Evolutionary conservation across 805 yeast species (phyloP).

Genomic region (Hemisphaericaspora nanyangensis): DNA sequence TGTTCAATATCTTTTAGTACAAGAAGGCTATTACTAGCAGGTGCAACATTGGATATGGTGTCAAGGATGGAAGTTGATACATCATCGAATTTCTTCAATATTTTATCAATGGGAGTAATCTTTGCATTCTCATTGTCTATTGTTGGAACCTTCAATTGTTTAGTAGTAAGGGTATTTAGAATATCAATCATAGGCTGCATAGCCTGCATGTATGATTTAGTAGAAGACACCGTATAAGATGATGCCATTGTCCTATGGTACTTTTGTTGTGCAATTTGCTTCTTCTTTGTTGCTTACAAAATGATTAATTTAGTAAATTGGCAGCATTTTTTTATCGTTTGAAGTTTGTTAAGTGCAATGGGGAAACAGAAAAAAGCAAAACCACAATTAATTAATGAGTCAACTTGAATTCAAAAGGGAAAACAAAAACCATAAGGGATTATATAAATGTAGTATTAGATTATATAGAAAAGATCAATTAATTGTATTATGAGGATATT

Average conservation of each 20-base stretch:
- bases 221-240: slow-evolving; percentile 49
- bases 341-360: no score
- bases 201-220: slow-evolving; percentile 75
- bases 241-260: slow-evolving; percentile 38
- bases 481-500: no score
- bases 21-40: slow-evolving; percentile 8
- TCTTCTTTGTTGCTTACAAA: no score
- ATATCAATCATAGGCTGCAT: slow-evolving; percentile 66
- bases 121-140: slow-evolving; percentile 33
- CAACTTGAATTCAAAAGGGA: no score
- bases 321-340: no score
- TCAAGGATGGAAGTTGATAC: slow-evolving; percentile 29
- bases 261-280: no score
- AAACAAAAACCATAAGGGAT: no score
- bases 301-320: no score
- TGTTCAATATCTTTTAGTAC: slow-evolving; percentile 20
- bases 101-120: slow-evolving; percentile 21
- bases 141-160: slow-evolving; percentile 26
- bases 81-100: slow-evolving; percentile 36
- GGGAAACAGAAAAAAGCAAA: no score
- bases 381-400: no score
- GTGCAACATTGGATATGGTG: slow-evolving; percentile 14
- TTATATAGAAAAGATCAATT: no score
- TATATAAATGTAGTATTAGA: no score
- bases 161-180: slow-evolving; percentile 25